phyloP scores from a whole-genome alignment of 2,329 filamentous ascomycete genomes.

The Fusarium pseudonygamai region DNA sequence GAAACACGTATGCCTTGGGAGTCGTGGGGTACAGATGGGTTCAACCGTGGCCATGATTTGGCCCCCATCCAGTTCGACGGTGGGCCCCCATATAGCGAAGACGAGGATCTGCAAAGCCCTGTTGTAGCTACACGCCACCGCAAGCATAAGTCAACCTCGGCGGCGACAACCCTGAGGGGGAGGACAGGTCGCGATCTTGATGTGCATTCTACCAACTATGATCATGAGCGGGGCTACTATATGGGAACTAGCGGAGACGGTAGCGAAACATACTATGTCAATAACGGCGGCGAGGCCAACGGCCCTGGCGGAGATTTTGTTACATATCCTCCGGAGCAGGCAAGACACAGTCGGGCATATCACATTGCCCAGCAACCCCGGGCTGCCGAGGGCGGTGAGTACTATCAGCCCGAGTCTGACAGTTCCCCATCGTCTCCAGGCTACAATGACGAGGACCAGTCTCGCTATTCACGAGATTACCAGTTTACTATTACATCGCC shows the following conservation, averaged over 20 bases:
- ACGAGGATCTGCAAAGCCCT: constrained; percentile 92
- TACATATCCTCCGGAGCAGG: constrained; percentile 76
- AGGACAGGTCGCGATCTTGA: constrained; percentile 58
- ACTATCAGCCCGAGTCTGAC: constrained; percentile 65
- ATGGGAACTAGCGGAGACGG: constrained; percentile 74
- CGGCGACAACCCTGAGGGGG: constrained; percentile 55
- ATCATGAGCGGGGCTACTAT: constrained; percentile 73
- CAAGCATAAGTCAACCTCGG: constrained; percentile 79
- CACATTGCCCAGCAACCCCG: constrained; percentile 56
- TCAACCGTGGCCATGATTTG: constrained; percentile 74
- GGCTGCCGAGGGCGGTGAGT: constrained; percentile 60
- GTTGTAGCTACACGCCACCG: constrained; percentile 86
- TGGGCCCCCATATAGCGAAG: constrained; percentile 93
- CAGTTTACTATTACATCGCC: constrained; percentile 95
- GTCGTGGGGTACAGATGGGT: constrained; percentile 61
- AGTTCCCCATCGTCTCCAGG: constrained; percentile 68
- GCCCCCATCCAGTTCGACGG: constrained; percentile 86
- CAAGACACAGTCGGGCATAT: constrained; percentile 63
- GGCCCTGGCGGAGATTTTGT: constrained; percentile 83
- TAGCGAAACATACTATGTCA: constrained; percentile 78
- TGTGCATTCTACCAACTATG: constrained; percentile 61
- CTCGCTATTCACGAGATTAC: constrained; percentile 88
- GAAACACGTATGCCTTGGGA: constrained; percentile 73
- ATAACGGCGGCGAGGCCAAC: constrained; percentile 74
- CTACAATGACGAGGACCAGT: constrained; percentile 71